These are phyloP conservation scores for Rhododendron ferrugineum DNA, from an alignment of 148 eudicot genomes.

Conservation along the genomic window DNA sequence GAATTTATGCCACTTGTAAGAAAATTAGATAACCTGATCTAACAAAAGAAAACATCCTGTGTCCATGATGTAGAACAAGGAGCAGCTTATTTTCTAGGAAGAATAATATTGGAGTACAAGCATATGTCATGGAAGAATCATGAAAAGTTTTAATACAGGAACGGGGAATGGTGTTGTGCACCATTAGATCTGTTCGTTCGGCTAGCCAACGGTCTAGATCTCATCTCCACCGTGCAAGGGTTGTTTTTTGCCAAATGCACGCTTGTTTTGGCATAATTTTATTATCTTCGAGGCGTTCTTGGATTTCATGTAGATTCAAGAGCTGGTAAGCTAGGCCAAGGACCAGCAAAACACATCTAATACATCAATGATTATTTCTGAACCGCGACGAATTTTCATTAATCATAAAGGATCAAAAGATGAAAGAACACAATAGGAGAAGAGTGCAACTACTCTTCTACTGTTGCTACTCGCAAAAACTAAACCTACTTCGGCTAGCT, in stretches of 20 bases:
- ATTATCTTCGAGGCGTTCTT: not conserved
- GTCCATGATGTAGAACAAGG: not conserved
- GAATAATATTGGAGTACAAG: not conserved
- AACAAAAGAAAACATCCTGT: not conserved
- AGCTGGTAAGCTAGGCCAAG: not conserved
- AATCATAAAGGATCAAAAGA: too few species aligned
- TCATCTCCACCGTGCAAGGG: not conserved
- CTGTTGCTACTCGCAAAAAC: too few species aligned
- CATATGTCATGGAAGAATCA: not conserved
- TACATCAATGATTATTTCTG: too few species aligned
- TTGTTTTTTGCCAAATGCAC: not conserved
- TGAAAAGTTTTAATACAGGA: not conserved
- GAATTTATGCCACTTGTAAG: slow-evolving; percentile 2
- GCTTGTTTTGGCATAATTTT: not conserved
- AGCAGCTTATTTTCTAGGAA: not conserved
- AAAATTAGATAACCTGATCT: not conserved
- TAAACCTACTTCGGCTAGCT: too few species aligned
- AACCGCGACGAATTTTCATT: too few species aligned
- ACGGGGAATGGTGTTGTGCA: too few species aligned
- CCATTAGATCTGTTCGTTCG: too few species aligned
- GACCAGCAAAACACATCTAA: too few species aligned
- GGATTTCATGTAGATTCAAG: not conserved
- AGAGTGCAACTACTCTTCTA: too few species aligned
- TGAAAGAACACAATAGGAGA: too few species aligned
- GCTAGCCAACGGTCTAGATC: too few species aligned